These are phyloP conservation scores for Didymella glomerata DNA, from an alignment of 2,329 filamentous ascomycete genomes.

Conservation along the genomic window DNA sequence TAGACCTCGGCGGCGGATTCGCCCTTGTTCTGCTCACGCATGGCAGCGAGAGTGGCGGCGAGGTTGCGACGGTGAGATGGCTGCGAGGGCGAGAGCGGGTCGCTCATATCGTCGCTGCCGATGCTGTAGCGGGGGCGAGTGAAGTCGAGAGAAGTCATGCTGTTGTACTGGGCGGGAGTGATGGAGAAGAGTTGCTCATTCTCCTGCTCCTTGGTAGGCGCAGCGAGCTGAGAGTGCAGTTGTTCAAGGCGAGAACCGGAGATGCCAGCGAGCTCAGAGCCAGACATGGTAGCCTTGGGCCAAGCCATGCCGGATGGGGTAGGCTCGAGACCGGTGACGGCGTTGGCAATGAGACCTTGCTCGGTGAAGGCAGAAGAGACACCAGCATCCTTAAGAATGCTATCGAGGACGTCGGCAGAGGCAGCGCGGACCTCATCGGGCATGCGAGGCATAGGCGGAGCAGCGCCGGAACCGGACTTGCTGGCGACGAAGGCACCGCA, in stretches of 20 bases:
- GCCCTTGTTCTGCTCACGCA: conserved; percentile 76
- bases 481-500: conserved; percentile 96
- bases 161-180: conserved; percentile 87
- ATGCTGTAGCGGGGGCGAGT: conserved; percentile 60
- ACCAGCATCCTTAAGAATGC: conserved; percentile 82
- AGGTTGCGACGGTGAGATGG: conserved; percentile 74
- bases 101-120: conserved; percentile 56
- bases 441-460: conserved; percentile 76
- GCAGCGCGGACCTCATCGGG: conserved; percentile 82
- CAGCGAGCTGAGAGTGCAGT: conserved; percentile 57
- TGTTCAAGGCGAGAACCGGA: conserved; percentile 50
- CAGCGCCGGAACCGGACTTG: conserved; percentile 75
- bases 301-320: conserved; percentile 49
- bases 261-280: conserved; percentile 48
- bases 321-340: conserved; percentile 52
- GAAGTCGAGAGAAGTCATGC: conserved; percentile 79
- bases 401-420: conserved; percentile 79
- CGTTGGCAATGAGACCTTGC: conserved; percentile 62
- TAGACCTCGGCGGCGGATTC: conserved; percentile 84
- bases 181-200: conserved; percentile 88
- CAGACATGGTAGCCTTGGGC: conserved; percentile 50
- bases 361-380: conserved; percentile 56
- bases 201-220: conserved; percentile 81
- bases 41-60: conserved; percentile 79
- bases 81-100: conserved; percentile 51